Evolutionary conservation across 1,284 basidiomycete species (phyloP).

Genomic region (Austroboletus niveus): DNA sequence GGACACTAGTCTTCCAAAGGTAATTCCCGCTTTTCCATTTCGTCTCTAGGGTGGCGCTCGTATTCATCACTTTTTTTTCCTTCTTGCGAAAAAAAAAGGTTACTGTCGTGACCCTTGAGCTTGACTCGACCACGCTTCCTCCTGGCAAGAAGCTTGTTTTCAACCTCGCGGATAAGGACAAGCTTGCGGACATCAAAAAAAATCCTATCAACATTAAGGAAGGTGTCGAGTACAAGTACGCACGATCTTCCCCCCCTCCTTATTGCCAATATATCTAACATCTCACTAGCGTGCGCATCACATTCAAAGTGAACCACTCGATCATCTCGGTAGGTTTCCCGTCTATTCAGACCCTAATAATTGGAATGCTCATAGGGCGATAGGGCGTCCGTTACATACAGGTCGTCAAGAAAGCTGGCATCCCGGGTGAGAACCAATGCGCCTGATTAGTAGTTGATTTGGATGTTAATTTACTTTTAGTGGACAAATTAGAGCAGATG

Average conservation of each 20-base stretch:
- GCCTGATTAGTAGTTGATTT: neutral
- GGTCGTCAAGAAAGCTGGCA: slow-evolving; percentile 73
- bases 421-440: slow-evolving; percentile 50
- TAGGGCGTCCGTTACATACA: slow-evolving; percentile 85
- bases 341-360: neutral
- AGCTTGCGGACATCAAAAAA: slow-evolving; percentile 57
- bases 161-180: slow-evolving; percentile 48
- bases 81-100: slow-evolving; percentile 43
- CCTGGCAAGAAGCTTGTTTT: slow-evolving; percentile 58
- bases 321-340: slow-evolving; percentile 68
- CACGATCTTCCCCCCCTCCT: slow-evolving; percentile 1
- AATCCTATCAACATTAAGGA: slow-evolving; percentile 80
- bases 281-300: slow-evolving; percentile 63
- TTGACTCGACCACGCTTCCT: slow-evolving; percentile 66
- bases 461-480: slow-evolving; percentile 37
- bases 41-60: slow-evolving; percentile 6
- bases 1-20: slow-evolving; percentile 61
- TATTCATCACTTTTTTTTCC: neutral
- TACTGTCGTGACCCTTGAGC: slow-evolving; percentile 66
- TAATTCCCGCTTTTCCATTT: slow-evolving; percentile 22
- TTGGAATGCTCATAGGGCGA: slow-evolving; percentile 8
- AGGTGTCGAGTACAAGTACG: slow-evolving; percentile 78
- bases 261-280: slow-evolving; percentile 4
- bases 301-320: slow-evolving; percentile 80
- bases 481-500: slow-evolving; percentile 90